Conservation (phyloP, 352 stramenopile species). For the Globisporangium recalcitrans region DNA sequence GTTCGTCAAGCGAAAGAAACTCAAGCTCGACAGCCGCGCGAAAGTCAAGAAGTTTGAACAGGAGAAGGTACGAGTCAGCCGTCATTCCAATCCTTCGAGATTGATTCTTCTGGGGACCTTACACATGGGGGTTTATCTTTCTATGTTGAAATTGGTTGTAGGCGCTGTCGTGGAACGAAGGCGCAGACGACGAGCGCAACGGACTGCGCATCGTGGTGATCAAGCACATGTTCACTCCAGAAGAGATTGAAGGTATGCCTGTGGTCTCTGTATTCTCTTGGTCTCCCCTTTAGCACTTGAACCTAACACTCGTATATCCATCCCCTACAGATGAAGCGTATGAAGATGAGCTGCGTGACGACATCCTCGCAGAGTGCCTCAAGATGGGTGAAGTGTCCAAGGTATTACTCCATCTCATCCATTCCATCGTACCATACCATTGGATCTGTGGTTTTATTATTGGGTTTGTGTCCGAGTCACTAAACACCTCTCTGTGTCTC, state of each 20-base stretch:
- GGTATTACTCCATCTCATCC: no score
- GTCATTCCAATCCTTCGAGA: background rate
- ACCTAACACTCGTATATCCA: background rate
- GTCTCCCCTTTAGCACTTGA: background rate
- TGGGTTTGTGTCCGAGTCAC: no score
- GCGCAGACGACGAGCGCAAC: constrained; percentile 88
- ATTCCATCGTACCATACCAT: constrained; percentile 24
- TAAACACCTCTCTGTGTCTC: constrained; percentile 24
- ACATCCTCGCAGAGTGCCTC: constrained; percentile 80
- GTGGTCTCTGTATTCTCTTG: background rate
- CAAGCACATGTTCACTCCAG: constrained; percentile 93
- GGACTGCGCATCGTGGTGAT: constrained; percentile 95
- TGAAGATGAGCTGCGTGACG: constrained; percentile 64
- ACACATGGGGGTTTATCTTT: no score
- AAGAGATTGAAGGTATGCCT: constrained; percentile 70
- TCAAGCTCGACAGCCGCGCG: constrained; percentile 73
- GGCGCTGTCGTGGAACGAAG: constrained; percentile 93
- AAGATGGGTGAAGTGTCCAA: constrained; percentile 84
- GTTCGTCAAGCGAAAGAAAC: constrained; percentile 75
- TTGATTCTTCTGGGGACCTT: background rate
- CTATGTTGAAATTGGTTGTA: constrained; percentile 33
- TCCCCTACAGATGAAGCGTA: constrained; percentile 51
- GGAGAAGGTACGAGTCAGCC: constrained; percentile 50
- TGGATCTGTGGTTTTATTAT: background rate
- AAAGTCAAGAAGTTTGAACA: constrained; percentile 88